Percentiles rank a stretch among this genome's conserved stretches.
Evolutionary conservation across 1,284 basidiomycete genomes (phyloP).

Genomic region (Trichosporon ovoides): DNA sequence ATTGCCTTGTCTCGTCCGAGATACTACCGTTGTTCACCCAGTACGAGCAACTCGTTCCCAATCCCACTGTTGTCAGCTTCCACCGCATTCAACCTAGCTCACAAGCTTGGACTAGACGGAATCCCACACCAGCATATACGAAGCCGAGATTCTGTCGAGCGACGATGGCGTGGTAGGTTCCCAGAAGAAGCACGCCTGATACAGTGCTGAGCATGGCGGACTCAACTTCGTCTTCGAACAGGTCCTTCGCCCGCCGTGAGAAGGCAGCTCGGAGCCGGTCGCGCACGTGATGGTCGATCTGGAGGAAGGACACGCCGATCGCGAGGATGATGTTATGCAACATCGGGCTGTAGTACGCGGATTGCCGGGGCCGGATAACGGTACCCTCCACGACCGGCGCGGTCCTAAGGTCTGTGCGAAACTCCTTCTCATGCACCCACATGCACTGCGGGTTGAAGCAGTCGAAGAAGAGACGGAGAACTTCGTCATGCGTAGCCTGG

Average conservation of each 20-base stretch:
- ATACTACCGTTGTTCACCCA: constrained; percentile 33
- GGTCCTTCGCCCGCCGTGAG: constrained; percentile 23
- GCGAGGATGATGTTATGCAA: constrained; percentile 73
- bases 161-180: constrained; percentile 25
- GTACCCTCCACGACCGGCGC: constrained; percentile 10
- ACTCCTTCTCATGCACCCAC: constrained; percentile 25
- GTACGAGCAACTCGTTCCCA: constrained; percentile 30
- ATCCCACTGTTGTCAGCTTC: constrained; percentile 24
- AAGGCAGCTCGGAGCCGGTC: constrained; percentile 21
- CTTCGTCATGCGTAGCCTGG: constrained; percentile 20
- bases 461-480: constrained; percentile 25
- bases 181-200: constrained; percentile 33
- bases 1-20: constrained; percentile 23
- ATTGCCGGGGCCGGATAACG: constrained; percentile 17
- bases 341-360: constrained; percentile 35
- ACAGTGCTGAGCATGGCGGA: constrained; percentile 32
- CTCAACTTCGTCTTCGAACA: constrained; percentile 35
- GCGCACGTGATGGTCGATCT: constrained; percentile 8
- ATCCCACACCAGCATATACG: constrained; percentile 24
- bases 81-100: background rate
- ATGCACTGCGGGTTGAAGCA: constrained; percentile 29
- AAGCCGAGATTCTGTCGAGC: constrained; percentile 29
- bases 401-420: constrained; percentile 17
- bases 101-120: constrained; percentile 23
- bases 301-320: constrained; percentile 17